Evolutionary conservation across 2,329 filamentous ascomycete species (phyloP).

Genomic region (Penicillium verrucosum): DNA sequence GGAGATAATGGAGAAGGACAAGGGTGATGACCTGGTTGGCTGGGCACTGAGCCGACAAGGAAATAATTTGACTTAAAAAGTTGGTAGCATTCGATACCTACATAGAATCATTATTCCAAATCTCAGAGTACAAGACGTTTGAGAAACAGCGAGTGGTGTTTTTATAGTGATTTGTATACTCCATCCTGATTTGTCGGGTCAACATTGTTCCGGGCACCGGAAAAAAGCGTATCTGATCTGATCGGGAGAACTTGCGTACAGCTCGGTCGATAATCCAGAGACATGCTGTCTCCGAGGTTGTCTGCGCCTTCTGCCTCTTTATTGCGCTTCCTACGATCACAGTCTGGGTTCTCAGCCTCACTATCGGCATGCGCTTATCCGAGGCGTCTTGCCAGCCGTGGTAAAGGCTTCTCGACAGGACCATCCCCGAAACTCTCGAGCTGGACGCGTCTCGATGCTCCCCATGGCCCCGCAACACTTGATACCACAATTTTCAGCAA

Average conservation of each 20-base stretch:
- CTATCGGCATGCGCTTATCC: slow-evolving; percentile 25
- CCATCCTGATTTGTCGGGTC: slow-evolving; percentile 36
- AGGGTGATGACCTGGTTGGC: background rate
- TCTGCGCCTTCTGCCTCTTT: slow-evolving; percentile 55
- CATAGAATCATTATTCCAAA: background rate
- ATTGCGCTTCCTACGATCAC: slow-evolving; percentile 69
- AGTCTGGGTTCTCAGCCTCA: slow-evolving; percentile 58
- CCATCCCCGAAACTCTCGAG: slow-evolving; percentile 21
- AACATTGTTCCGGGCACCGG: slow-evolving; percentile 23
- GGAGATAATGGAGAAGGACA: background rate
- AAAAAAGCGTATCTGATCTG: slow-evolving; percentile 19
- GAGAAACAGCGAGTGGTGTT: background rate
- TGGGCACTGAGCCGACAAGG: slow-evolving; percentile 5
- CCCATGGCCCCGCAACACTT: slow-evolving; percentile 23
- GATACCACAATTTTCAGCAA: slow-evolving; percentile 33
- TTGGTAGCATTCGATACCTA: background rate
- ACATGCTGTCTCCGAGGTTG: slow-evolving; percentile 41
- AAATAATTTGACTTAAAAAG: background rate
- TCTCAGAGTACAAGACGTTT: background rate
- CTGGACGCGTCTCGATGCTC: slow-evolving; percentile 21
- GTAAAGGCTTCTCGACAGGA: slow-evolving; percentile 16
- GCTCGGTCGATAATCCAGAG: slow-evolving; percentile 22
- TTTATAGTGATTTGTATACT: background rate
- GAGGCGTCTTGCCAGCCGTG: slow-evolving; percentile 12
- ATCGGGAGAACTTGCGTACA: slow-evolving; percentile 3